Evolutionary conservation across 345 rosid genomes (phyloP).

Genomic region (Linum tenue): DNA sequence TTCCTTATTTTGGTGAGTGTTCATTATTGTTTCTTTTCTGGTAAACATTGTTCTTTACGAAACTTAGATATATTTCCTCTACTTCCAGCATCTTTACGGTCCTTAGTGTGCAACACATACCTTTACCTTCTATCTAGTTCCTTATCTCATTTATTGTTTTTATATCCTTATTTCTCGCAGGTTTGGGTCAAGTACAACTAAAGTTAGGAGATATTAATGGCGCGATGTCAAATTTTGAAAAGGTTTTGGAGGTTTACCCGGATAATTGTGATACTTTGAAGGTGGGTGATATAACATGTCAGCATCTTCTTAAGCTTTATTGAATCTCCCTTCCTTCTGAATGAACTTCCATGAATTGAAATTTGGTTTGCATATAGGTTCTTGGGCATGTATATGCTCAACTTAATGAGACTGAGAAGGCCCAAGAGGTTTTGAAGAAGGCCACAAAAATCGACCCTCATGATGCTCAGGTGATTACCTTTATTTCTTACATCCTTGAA

Average conservation of each 20-base stretch:
- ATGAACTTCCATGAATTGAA: not conserved
- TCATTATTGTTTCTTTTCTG: not conserved
- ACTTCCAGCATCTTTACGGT: not conserved
- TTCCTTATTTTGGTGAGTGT: constrained; percentile 82
- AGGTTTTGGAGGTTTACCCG: constrained; percentile 93
- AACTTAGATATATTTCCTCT: not conserved
- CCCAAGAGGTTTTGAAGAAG: constrained; percentile 71
- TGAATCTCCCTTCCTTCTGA: not conserved
- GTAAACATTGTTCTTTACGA: too few relatives aligned
- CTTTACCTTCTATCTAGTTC: not conserved
- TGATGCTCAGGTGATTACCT: constrained; percentile 65
- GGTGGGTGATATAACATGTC: constrained; percentile 32
- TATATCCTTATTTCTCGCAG: constrained; percentile 29
- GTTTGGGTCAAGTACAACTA: constrained; percentile 91
- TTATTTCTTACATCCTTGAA: not conserved
- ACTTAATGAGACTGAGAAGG: constrained; percentile 85
- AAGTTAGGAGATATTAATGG: constrained; percentile 77
- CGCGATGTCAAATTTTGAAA: constrained; percentile 80
- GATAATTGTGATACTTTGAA: constrained; percentile 88
- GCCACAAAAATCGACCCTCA: constrained; percentile 94
- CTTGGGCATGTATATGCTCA: constrained; percentile 80
- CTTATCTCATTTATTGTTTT: not conserved
- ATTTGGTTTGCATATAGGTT: constrained; percentile 31
- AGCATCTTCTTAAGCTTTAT: constrained; percentile 1
- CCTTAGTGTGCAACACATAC: not conserved